These are phyloP conservation scores for Torulaspora globosa DNA, from an alignment of 1,139 yeast genomes.

Conservation along the genomic window DNA sequence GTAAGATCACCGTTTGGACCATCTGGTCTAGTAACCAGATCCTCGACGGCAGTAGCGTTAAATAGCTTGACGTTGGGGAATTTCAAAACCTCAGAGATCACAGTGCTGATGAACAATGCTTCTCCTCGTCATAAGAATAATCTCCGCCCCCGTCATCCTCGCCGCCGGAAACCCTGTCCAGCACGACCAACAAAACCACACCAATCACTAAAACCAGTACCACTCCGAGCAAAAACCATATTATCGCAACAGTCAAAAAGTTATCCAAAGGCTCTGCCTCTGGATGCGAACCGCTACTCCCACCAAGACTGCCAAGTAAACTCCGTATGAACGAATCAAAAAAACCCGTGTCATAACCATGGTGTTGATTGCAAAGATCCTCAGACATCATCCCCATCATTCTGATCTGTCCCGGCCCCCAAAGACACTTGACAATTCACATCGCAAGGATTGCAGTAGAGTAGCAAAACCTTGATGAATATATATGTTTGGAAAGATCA, in stretches of 20 bases:
- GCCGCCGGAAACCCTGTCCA: slow-evolving; percentile 5
- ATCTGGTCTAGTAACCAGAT: slow-evolving; percentile 67
- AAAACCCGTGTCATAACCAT: slow-evolving; percentile 15
- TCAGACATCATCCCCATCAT: slow-evolving; percentile 1
- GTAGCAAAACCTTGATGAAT: too few relatives aligned
- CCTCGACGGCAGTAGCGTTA: slow-evolving; percentile 81
- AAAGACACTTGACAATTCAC: too few relatives aligned
- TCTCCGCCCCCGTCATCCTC: slow-evolving; percentile 10
- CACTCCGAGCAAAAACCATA: slow-evolving; percentile 20
- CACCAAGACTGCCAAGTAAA: slow-evolving; percentile 2
- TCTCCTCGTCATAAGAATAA: slow-evolving; percentile 15
- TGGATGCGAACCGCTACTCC: neutral
- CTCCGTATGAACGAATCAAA: slow-evolving; percentile 11
- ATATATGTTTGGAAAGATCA: neutral
- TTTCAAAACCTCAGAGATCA: slow-evolving; percentile 62
- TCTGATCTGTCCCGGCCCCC: neutral
- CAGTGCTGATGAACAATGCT: too few relatives aligned
- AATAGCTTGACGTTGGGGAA: slow-evolving; percentile 74
- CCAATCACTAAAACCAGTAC: slow-evolving; percentile 19
- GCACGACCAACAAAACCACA: slow-evolving; percentile 12
- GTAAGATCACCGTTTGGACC: slow-evolving; percentile 52
- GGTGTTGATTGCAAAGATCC: slow-evolving; percentile 15
- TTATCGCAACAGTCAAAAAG: slow-evolving; percentile 14
- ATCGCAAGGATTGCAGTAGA: too few relatives aligned
- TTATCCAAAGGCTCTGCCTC: slow-evolving; percentile 15